Percentiles rank a stretch among this genome's conserved stretches.
These are phyloP conservation scores for Millerozyma acaciae DNA, from an alignment of 805 yeast species.

Conservation along the genomic window DNA sequence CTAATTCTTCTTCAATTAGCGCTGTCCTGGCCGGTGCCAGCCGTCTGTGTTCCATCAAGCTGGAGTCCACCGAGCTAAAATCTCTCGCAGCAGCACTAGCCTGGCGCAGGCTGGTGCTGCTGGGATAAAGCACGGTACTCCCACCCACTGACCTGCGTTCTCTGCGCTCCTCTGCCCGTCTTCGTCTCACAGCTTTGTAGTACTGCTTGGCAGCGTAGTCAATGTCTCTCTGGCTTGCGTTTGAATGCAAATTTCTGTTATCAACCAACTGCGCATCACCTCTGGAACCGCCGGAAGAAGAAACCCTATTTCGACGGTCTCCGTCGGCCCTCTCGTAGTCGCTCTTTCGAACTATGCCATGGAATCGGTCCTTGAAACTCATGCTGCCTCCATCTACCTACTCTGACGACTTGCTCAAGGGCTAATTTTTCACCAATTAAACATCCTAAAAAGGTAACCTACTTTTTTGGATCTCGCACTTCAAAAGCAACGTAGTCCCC, in stretches of 20 bases:
- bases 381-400: constrained; percentile 1
- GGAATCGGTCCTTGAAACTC: constrained; percentile 1
- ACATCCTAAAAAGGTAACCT: too few species aligned
- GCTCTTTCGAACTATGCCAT: not conserved
- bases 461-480: too few species aligned
- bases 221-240: constrained; percentile 2
- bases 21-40: not conserved
- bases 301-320: too few species aligned
- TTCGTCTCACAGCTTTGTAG: not conserved
- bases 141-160: not conserved
- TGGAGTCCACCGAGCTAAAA: too few species aligned
- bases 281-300: too few species aligned
- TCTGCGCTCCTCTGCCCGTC: not conserved
- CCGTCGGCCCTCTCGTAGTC: not conserved
- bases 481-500: too few species aligned
- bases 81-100: not conserved
- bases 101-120: not conserved
- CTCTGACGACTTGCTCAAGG: too few species aligned
- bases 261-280: too few species aligned
- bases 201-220: constrained; percentile 1
- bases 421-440: too few species aligned
- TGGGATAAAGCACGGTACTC: not conserved
- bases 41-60: not conserved
- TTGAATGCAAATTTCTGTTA: not conserved
- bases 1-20: not conserved